Evolutionary conservation across 148 eudicot genomes (phyloP).

Genomic region (Chenopodium album): DNA sequence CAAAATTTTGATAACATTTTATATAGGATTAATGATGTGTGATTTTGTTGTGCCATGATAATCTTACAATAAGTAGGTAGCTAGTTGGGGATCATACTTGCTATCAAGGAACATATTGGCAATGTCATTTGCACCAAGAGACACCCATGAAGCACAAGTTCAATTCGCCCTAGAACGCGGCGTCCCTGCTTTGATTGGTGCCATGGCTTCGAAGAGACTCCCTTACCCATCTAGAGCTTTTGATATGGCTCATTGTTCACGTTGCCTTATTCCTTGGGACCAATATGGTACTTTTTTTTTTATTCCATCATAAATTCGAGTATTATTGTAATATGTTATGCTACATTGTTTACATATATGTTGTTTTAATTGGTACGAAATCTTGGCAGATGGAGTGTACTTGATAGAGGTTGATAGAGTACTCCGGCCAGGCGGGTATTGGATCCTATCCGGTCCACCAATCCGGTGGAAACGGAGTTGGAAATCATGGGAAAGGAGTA

Average conservation of each 20-base stretch:
- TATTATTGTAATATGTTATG: no score
- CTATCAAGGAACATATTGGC: slow-evolving; percentile 53
- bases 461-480: slow-evolving; percentile 53
- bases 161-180: slow-evolving; percentile 79
- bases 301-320: not conserved
- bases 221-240: slow-evolving; percentile 78
- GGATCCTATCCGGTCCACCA: slow-evolving; percentile 77
- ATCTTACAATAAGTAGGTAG: slow-evolving; percentile 23
- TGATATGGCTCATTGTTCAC: slow-evolving; percentile 87
- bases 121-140: slow-evolving; percentile 77
- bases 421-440: slow-evolving; percentile 76
- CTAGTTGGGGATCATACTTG: slow-evolving; percentile 81
- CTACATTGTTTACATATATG: no score
- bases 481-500: slow-evolving; percentile 67
- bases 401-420: slow-evolving; percentile 75
- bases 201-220: slow-evolving; percentile 51
- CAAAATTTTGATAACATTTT: no score
- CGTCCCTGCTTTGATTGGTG: slow-evolving; percentile 69
- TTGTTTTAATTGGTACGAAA: not conserved
- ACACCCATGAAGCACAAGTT: slow-evolving; percentile 75
- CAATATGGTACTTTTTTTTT: slow-evolving; percentile 42
- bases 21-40: no score
- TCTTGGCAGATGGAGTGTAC: slow-evolving; percentile 49
- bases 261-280: slow-evolving; percentile 85
- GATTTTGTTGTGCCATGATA: no score